Conservation (phyloP, 495 filamentous ascomycete species). For the Aspergillus nanangensis region DNA sequence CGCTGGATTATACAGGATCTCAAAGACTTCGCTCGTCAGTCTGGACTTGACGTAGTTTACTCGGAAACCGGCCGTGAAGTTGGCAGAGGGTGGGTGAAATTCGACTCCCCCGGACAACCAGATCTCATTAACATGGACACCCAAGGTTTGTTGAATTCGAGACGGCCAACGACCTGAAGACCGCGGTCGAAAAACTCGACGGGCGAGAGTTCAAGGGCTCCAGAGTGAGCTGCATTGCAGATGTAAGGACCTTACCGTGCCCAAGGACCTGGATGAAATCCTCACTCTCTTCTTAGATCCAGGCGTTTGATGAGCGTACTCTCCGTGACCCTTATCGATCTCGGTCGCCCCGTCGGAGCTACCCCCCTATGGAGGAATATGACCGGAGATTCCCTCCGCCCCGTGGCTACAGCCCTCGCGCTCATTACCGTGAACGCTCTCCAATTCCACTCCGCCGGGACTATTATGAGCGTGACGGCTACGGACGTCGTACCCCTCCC, state of each 20-base stretch:
- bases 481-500: conserved; percentile 63
- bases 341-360: conserved; percentile 68
- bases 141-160: conserved; percentile 96
- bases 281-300: conserved; percentile 46
- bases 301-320: conserved; percentile 59
- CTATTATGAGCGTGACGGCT: conserved; percentile 75
- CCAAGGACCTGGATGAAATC: conserved; percentile 15
- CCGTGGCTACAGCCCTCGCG: conserved; percentile 76
- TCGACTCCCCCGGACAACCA: conserved; percentile 3
- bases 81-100: conserved; percentile 76
- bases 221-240: conserved; percentile 75
- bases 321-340: conserved; percentile 68
- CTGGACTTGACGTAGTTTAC: conserved; percentile 95
- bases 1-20: conserved; percentile 68
- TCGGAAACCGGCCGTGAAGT: conserved; percentile 93
- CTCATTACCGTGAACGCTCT: conserved; percentile 83
- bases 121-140: conserved; percentile 23
- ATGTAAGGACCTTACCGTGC: conserved; percentile 55
- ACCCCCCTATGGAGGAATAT: conserved; percentile 66
- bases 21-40: conserved; percentile 98
- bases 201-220: conserved; percentile 84
- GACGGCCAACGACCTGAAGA: conserved; percentile 80
- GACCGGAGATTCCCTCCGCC: conserved; percentile 71
- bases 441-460: conserved; percentile 70
- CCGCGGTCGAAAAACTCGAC: conserved; percentile 90